Base-by-base conservation (phyloP, 495 filamentous ascomycete genomes). In the Platismatia glauca region DNA sequence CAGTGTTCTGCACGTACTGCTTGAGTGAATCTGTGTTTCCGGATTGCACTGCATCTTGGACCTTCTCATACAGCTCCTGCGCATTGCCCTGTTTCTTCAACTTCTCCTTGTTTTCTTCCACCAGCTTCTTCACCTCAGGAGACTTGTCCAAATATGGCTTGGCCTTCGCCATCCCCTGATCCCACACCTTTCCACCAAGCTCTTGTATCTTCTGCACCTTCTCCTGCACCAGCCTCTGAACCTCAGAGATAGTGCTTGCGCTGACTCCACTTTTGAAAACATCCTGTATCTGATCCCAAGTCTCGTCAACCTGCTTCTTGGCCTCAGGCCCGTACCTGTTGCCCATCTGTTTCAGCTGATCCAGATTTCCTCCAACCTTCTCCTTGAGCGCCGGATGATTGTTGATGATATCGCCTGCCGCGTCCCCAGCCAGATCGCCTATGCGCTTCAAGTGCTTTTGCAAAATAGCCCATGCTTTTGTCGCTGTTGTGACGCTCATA, bases 351-450 rank as follows among this genome's bases (percentile, higher is more conserved):
- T 86, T 87, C 50, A 89, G 70, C 70, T 85, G 77, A 39, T 85
- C 76, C 41, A 82, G 71, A 55, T 80, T 79, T 7, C 79, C 81
- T n/a, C 85, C 85, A 35, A 89, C 70, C 73, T 84, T 82, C 69
- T 88, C 80, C 74, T 86, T 86, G 15, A 89, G 65, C 66, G 84
- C 66, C 1, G 86, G 86, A 65, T 88, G 86, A 64, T 86, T 84
- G 56, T 86, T 75, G 41, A 88, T 69, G 37, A 89, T 78, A 58
- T 87, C 77, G 41, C 76, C 71, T 24, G 78, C 75, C 0, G 83
- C 79, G 64, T 83, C 80, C 18, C 77, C 79, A 7, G 82, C 78
- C 20, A 89, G 71, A 16, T 77, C 77, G 22, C 76, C 77, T 2
- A 88, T 65, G 41, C 78, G 73, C 39, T 74, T 73, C 4, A 77